These are phyloP conservation scores for Ceratocystis huliohia DNA, from an alignment of 2,329 filamentous ascomycete genomes.

Conservation along the genomic window DNA sequence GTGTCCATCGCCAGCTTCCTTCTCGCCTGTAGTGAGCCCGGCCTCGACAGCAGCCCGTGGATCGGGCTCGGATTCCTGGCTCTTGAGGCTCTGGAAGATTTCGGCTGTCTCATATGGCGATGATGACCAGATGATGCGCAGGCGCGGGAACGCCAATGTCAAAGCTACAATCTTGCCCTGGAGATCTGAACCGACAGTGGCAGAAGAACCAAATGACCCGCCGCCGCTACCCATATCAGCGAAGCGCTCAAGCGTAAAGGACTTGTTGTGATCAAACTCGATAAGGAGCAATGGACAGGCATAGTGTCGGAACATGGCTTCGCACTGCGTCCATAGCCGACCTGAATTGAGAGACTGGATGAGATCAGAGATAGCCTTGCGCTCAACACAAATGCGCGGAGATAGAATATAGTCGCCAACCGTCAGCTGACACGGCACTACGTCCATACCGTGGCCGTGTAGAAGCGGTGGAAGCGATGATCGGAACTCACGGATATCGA, in stretches of 20 bases:
- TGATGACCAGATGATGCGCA: conserved; percentile 87
- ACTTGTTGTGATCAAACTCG: conserved; percentile 95
- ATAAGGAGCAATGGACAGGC: conserved; percentile 81
- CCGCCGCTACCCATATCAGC: conserved; percentile 35
- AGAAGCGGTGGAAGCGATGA: conserved; percentile 83
- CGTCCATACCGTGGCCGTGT: conserved; percentile 74
- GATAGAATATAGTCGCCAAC: conserved; percentile 94
- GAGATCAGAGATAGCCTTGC: conserved; percentile 83
- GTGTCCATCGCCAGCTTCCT: conserved; percentile 24
- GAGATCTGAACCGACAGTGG: conserved; percentile 54
- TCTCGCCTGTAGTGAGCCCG: conserved; percentile 50
- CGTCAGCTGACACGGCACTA: conserved; percentile 90
- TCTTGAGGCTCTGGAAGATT: conserved; percentile 89
- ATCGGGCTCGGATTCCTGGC: conserved; percentile 79
- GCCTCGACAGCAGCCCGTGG: conserved; percentile 74
- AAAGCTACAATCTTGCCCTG: conserved; percentile 87
- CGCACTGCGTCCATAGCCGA: conserved; percentile 79
- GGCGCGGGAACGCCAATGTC: conserved; percentile 76
- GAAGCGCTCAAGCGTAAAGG: conserved; percentile 81
- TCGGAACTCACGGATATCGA: conserved; percentile 92
- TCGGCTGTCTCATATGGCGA: conserved; percentile 93
- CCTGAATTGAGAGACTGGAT: conserved; percentile 88
- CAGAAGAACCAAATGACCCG: conserved; percentile 26
- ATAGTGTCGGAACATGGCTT: conserved; percentile 92
- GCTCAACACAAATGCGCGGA: conserved; percentile 82